Percentiles rank a stretch among this genome's conserved stretches.
phyloP scores from a whole-genome alignment of 2,329 filamentous ascomycete genomes.

The Cercospora citrullina region DNA sequence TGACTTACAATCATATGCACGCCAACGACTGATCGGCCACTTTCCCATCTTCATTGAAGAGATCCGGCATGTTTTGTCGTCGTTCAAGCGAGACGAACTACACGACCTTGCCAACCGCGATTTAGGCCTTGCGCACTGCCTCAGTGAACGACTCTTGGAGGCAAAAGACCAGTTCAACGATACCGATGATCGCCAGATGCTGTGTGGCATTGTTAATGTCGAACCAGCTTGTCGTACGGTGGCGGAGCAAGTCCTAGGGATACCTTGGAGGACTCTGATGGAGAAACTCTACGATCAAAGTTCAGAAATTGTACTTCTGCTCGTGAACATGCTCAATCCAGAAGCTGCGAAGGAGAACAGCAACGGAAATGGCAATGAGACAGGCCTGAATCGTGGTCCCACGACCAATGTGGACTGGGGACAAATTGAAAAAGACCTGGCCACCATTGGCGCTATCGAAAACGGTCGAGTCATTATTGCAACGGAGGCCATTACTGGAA shows the following conservation, averaged over 20 bases:
- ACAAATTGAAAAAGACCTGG: neutral
- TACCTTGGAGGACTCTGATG: neutral
- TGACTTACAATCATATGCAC: neutral
- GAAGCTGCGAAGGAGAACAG: neutral
- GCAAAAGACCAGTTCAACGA: neutral
- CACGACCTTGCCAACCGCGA: neutral
- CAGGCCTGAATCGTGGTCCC: neutral
- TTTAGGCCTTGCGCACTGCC: neutral
- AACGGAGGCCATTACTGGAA: neutral
- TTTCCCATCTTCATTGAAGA: neutral
- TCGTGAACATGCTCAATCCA: neutral
- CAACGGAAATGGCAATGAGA: neutral
- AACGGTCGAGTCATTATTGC: neutral
- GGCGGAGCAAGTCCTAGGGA: neutral
- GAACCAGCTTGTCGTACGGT: neutral
- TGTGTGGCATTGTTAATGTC: neutral
- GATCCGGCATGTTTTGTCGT: neutral
- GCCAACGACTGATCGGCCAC: neutral
- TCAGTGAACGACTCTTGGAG: neutral
- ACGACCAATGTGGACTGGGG: neutral
- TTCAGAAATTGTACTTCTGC: neutral
- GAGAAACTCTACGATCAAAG: neutral
- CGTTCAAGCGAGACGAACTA: neutral
- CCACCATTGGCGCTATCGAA: neutral
- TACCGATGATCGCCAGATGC: neutral